Conservation (phyloP, 2,329 filamentous ascomycete genomes). For the Ophiostoma perfectum region DNA sequence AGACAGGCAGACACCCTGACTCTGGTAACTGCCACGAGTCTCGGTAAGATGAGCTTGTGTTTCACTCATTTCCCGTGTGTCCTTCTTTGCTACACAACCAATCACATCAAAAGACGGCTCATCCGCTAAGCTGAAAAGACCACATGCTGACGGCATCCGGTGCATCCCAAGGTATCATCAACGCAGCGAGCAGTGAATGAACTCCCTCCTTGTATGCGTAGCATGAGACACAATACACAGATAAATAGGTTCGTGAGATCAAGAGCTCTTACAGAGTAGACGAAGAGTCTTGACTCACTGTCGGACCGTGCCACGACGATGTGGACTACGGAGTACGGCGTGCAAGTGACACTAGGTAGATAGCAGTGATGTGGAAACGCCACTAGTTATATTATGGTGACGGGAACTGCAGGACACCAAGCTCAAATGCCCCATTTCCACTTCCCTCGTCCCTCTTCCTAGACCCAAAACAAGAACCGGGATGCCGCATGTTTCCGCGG, state of each 20-base stretch:
- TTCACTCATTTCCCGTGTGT: not conserved
- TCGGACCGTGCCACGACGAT: conserved; percentile 1
- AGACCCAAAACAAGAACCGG: not conserved
- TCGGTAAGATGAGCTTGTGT: not conserved
- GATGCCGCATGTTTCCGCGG: not conserved
- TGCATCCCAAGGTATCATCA: not conserved
- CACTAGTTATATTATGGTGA: not conserved
- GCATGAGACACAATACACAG: too few relatives aligned
- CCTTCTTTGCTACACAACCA: not conserved
- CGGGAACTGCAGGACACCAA: not conserved
- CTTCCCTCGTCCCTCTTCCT: not conserved
- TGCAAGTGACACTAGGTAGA: not conserved
- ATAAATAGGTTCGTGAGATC: too few relatives aligned
- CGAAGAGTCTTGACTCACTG: too few relatives aligned
- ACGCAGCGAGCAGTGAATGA: not conserved
- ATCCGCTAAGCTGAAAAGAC: not conserved
- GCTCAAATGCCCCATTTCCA: not conserved
- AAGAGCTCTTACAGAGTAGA: too few relatives aligned
- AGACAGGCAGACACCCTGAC: not conserved
- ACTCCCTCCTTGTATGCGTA: not conserved
- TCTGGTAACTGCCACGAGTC: not conserved
- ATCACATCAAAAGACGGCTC: not conserved
- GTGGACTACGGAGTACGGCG: not conserved
- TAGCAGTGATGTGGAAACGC: not conserved
- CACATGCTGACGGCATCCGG: not conserved